Base-by-base conservation (phyloP, 2,329 filamentous ascomycete species). In the Botrytis paeoniae region DNA sequence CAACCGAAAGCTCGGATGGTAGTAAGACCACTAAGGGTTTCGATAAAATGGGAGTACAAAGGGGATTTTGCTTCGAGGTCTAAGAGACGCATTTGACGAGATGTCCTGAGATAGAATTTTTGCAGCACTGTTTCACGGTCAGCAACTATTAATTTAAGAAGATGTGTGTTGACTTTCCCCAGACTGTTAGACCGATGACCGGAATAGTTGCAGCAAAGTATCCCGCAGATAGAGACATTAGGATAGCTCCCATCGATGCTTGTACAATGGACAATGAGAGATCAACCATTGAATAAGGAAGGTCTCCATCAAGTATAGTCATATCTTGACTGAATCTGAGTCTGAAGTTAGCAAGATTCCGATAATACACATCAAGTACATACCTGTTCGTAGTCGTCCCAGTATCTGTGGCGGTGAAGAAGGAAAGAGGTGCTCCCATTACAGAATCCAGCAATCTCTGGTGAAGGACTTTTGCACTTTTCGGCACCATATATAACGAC, bases 401-500 rank as follows among this genome's bases (percentile, higher is more conserved):
- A 3, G 72, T 72, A 68, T 79, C 77, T 16, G 77, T 78, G 3
- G 72, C 70, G 7, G 75, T 75, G 57, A 76, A 79, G 69, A 79
- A 78, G 7, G 77, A 76, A 70, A 86, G 74, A 2, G 84, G 83
- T 1, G 85, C 85, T 3, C 75, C 76, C 35, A 76, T 73, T 7
- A 87, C 85, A 4, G 85, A 86, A 18, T 81, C 81, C 16, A 88
- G 78, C 1, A 88, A 80, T 57, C 80, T 83, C 71, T 81, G 81
- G 74, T 89, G 87, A 73, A 88, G 86, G 51, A 76, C 82, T 71
- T 84, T 82, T 3, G 85, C 85, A 39, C 85, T 86, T 43, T 83
- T 83, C 4, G 86, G 86, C 5, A 88, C 84, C 84, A 88, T 86
- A 3, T 81, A 84, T 45, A 88, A 84, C 60, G 87, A 83, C 75